Evolutionary conservation across 1,284 basidiomycete species (phyloP).

Genomic region (Tremellales sp.): DNA sequence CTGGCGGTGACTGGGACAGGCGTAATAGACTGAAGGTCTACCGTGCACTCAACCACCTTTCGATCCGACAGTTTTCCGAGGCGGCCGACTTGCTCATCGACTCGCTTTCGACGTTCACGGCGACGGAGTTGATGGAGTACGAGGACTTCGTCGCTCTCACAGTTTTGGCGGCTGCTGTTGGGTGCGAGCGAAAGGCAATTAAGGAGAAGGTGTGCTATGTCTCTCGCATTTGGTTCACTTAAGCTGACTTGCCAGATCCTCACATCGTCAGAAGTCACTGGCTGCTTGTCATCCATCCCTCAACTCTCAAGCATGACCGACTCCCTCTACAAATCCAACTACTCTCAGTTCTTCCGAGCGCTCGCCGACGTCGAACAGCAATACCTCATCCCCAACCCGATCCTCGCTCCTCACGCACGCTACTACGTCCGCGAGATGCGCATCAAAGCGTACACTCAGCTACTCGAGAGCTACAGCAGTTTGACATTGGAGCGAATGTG

Average conservation of each 20-base stretch:
- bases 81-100: slow-evolving; percentile 75
- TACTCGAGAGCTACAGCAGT: slow-evolving; percentile 86
- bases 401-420: slow-evolving; percentile 79
- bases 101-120: slow-evolving; percentile 89
- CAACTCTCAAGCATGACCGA: slow-evolving; percentile 52
- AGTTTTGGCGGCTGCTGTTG: slow-evolving; percentile 73
- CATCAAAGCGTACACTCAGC: slow-evolving; percentile 87
- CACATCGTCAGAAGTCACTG: slow-evolving; percentile 55
- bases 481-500: slow-evolving; percentile 84
- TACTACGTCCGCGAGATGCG: slow-evolving; percentile 96
- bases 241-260: slow-evolving; percentile 48
- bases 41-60: slow-evolving; percentile 77
- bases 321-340: slow-evolving; percentile 84
- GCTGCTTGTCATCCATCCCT: slow-evolving; percentile 50
- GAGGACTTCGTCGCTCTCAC: slow-evolving; percentile 87
- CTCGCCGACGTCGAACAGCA: slow-evolving; percentile 85
- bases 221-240: slow-evolving; percentile 33
- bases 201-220: slow-evolving; percentile 77
- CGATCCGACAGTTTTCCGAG: slow-evolving; percentile 73
- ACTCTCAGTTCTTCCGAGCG: slow-evolving; percentile 88
- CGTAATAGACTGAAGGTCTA: slow-evolving; percentile 96
- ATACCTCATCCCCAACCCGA: slow-evolving; percentile 77
- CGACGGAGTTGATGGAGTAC: slow-evolving; percentile 82
- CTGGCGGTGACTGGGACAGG: slow-evolving; percentile 97
- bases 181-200: slow-evolving; percentile 76